phyloP scores from a whole-genome alignment of 176 grass and related monocot species.

The Phoenix dactylifera region DNA sequence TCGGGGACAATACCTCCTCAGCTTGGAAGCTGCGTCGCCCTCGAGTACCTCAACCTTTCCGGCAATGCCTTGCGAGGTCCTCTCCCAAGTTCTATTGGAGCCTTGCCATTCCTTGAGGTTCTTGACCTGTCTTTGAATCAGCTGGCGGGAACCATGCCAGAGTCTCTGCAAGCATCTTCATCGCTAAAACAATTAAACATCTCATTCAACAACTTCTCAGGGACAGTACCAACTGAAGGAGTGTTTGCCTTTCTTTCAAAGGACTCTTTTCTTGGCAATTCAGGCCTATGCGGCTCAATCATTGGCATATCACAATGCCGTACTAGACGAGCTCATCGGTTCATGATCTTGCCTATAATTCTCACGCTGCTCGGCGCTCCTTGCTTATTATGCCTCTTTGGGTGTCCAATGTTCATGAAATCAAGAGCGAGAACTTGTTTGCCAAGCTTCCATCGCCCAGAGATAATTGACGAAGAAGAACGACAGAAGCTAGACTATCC shows the following conservation, averaged over 20 bases:
- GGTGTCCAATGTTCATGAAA: not conserved
- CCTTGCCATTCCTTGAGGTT: conserved; percentile 58
- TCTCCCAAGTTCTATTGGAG: conserved; percentile 43
- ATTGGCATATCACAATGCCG: conserved; percentile 13
- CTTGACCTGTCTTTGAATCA: conserved; percentile 73
- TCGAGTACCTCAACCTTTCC: conserved; percentile 79
- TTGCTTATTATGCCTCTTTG: conserved; percentile 13
- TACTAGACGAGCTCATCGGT: conserved; percentile 27
- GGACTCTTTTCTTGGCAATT: conserved; percentile 62
- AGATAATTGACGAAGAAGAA: conserved; percentile 35
- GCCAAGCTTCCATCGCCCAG: not conserved
- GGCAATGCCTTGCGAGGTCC: conserved; percentile 41
- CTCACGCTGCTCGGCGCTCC: conserved; percentile 4
- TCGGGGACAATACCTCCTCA: conserved; percentile 53
- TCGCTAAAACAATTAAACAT: conserved; percentile 45
- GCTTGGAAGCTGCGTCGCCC: conserved; percentile 59
- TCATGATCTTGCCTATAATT: conserved; percentile 17
- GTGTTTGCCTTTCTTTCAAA: conserved; percentile 35
- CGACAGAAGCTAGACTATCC: conserved; percentile 50
- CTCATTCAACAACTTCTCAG: conserved; percentile 78
- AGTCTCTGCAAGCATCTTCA: conserved; percentile 32
- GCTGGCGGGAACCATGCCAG: conserved; percentile 34
- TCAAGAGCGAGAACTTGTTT: not conserved
- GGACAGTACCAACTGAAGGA: conserved; percentile 40
- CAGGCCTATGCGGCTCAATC: conserved; percentile 38